These are phyloP conservation scores for Trichosporon coremiiforme DNA, from an alignment of 1,284 basidiomycete genomes.

Conservation along the genomic window DNA sequence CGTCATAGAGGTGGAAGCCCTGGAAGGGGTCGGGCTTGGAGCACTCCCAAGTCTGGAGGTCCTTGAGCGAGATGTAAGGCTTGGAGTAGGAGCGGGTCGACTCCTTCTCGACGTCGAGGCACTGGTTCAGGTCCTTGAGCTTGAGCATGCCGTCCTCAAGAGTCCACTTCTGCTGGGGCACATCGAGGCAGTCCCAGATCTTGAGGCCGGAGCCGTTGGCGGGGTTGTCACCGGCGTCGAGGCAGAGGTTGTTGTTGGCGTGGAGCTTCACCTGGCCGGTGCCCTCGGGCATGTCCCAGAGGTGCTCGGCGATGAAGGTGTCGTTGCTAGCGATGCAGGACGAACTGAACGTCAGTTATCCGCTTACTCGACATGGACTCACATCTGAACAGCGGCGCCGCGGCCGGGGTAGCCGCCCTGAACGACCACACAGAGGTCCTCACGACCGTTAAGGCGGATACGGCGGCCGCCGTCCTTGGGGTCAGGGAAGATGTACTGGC, in stretches of 20 bases:
- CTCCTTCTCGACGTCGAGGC: constrained; percentile 29
- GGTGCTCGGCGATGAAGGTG: constrained; percentile 16
- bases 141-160: constrained; percentile 20
- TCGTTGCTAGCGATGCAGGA: constrained; percentile 19
- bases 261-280: constrained; percentile 10
- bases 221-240: constrained; percentile 33
- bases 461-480: constrained; percentile 8
- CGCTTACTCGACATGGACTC: not conserved
- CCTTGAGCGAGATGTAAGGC: constrained; percentile 7
- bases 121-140: constrained; percentile 23
- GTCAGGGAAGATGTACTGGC: constrained; percentile 8
- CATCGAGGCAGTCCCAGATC: constrained; percentile 35
- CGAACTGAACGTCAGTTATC: constrained; percentile 15
- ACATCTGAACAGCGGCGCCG: constrained; percentile 23
- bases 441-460: not conserved
- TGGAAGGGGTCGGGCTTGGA: constrained; percentile 26
- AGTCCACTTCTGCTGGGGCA: constrained; percentile 30
- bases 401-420: constrained; percentile 20
- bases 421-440: constrained; percentile 25
- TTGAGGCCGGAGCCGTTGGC: constrained; percentile 35
- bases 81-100: constrained; percentile 12
- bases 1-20: constrained; percentile 11
- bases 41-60: constrained; percentile 31
- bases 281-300: constrained; percentile 21
- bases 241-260: constrained; percentile 31